phyloP scores from a whole-genome alignment of 2,329 filamentous ascomycete species.

The Fusarium nygamai region DNA sequence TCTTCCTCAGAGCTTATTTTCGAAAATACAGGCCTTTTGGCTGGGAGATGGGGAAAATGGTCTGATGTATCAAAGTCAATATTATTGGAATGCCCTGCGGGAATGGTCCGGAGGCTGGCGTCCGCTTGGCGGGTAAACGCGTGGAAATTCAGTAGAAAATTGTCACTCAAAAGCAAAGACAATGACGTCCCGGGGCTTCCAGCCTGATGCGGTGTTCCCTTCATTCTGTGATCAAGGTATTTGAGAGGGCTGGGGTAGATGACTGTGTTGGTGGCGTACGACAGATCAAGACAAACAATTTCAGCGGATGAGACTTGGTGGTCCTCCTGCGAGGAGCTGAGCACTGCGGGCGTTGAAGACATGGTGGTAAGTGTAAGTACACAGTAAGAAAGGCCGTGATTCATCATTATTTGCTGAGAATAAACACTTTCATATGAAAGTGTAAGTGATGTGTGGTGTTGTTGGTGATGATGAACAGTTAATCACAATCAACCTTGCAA shows the following conservation, averaged over 20 bases:
- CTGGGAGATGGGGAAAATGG: background rate
- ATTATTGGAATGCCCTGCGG: slow-evolving; percentile 19
- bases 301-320: background rate
- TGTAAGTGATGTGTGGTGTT: background rate
- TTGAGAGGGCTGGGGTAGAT: background rate
- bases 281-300: slow-evolving; percentile 20
- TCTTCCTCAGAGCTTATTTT: background rate
- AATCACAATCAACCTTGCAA: slow-evolving; percentile 7
- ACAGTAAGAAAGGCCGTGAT: background rate
- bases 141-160: background rate
- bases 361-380: background rate
- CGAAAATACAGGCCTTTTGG: background rate
- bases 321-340: slow-evolving; percentile 4
- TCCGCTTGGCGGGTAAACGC: slow-evolving; percentile 2
- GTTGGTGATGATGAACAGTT: background rate
- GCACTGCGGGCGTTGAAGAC: slow-evolving; percentile 10
- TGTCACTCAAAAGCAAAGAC: background rate
- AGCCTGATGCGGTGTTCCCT: background rate
- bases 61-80: slow-evolving; percentile 1
- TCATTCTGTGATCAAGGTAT: background rate
- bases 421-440: background rate
- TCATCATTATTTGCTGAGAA: background rate
- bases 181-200: slow-evolving; percentile 1
- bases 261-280: slow-evolving; percentile 29
- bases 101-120: background rate